Percentiles rank a stretch among this genome's conserved stretches.
phyloP scores from a whole-genome alignment of 225 moss, liverwort and hornwort genomes.

The Bryoerythrophyllum caledonicum region DNA sequence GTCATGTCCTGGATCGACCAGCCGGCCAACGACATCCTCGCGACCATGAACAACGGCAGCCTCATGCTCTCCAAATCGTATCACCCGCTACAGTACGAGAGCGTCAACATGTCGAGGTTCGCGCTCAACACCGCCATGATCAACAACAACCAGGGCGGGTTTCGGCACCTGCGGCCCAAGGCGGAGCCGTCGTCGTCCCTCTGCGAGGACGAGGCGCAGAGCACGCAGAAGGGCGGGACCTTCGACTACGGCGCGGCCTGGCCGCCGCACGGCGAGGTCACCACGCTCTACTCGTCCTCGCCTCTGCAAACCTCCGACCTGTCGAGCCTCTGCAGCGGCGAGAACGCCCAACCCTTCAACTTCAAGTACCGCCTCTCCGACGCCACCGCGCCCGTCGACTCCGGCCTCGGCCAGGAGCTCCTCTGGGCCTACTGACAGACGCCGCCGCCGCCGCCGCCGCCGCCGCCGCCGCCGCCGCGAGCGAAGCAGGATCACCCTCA shows the following conservation, averaged over 20 bases:
- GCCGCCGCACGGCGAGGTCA: constrained; percentile 30
- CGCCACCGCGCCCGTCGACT: constrained; percentile 35
- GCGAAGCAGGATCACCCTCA: constrained; percentile 27
- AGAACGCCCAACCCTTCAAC: constrained; percentile 34
- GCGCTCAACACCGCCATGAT: no score
- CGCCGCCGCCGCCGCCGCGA: no score
- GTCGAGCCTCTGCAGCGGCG: constrained; percentile 39
- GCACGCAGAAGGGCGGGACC: constrained; percentile 41
- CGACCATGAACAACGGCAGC: constrained; percentile 9
- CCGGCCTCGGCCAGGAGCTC: constrained; percentile 39
- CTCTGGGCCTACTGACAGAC: constrained; percentile 49
- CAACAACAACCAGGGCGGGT: constrained; percentile 24
- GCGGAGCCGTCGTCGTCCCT: constrained; percentile 39
- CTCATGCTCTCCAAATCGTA: constrained; percentile 36
- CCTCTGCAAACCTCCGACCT: constrained; percentile 29
- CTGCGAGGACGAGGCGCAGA: constrained; percentile 64
- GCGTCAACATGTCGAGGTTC: constrained; percentile 32
- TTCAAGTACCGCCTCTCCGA: constrained; percentile 50
- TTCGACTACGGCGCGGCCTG: constrained; percentile 40
- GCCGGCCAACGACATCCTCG: constrained; percentile 24
- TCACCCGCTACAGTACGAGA: constrained; percentile 30
- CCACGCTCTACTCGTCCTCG: constrained; percentile 22
- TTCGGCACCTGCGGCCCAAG: constrained; percentile 50
- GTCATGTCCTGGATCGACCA: constrained; percentile 38
- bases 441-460: not conserved